phyloP scores from a whole-genome alignment of 1,284 basidiomycete species.

The Meira miltonrushii region DNA sequence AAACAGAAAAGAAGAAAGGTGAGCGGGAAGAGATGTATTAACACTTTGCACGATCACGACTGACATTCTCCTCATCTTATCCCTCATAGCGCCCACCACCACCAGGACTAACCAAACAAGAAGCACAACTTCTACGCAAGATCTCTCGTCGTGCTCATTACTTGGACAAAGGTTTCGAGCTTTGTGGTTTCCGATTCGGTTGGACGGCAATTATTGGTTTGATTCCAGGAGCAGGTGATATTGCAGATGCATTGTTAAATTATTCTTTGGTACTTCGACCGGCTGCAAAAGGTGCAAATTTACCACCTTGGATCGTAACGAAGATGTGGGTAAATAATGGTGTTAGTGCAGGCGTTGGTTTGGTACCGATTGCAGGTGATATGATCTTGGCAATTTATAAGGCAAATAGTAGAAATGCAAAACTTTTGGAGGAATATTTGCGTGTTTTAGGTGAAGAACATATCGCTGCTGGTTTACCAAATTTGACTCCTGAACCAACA shows the following conservation, averaged over 20 bases:
- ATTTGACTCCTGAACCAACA: conserved; percentile 26
- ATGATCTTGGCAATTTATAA: conserved; percentile 70
- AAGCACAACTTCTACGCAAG: conserved; percentile 62
- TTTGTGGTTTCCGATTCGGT: conserved; percentile 80
- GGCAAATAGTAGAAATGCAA: conserved; percentile 82
- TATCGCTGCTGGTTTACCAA: conserved; percentile 30
- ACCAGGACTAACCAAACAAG: conserved; percentile 70
- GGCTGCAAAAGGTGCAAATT: conserved; percentile 63
- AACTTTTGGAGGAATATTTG: conserved; percentile 41
- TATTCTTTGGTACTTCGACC: conserved; percentile 74
- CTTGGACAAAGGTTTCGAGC: conserved; percentile 80
- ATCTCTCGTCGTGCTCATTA: conserved; percentile 68
- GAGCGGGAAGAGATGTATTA: conserved; percentile 9
- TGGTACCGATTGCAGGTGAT: conserved; percentile 76
- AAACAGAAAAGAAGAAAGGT: conserved; percentile 64
- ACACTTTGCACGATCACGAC: neutral
- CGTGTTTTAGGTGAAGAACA: conserved; percentile 37
- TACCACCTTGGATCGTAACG: conserved; percentile 37
- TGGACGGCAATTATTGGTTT: conserved; percentile 64
- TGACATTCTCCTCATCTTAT: conserved; percentile 1
- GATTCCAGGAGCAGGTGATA: conserved; percentile 69
- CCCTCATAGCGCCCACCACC: conserved; percentile 61
- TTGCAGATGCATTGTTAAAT: conserved; percentile 64
- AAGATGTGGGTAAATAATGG: conserved; percentile 71
- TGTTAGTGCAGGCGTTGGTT: conserved; percentile 66